Base-by-base conservation (phyloP, 441 rosid genomes). In the Adansonia rubrostipa region DNA sequence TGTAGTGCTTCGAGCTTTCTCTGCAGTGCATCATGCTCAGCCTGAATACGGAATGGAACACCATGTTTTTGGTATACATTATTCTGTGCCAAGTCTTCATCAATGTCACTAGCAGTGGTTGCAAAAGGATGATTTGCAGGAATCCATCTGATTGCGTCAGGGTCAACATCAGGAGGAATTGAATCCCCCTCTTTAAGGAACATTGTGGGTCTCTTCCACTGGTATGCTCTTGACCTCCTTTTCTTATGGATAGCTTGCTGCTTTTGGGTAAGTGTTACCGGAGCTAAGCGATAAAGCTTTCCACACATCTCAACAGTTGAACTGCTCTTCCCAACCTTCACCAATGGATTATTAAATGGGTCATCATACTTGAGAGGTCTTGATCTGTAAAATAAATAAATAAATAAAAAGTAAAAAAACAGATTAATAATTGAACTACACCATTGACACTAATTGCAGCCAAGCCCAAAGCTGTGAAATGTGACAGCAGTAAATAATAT, bases 111-210 rank as follows among this genome's bases (percentile, higher is more conserved):
- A 44, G 87, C 88, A 13, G 94, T 94, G 50, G 98, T 93, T 54
- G 99, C 97, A 85, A 96, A 96, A 28, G 99, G 99, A 81, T 96
- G 99, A 84, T 96, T 96, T 4, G 95, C 89, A 14, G 98, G 99
- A 84, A 96, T 96, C 98, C 98, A 96, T 84, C 99, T 88, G 77
- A 96, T 80, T 0, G 96, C 90, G 51, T 94, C 98, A 1, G 97
- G 97, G 77, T 94, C 98, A 58, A 93, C 92, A 82, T 96, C 97
- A 71, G 93, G 88, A 47, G 99, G 98, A 79, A 94, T 69, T 1
- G 88, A 81, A 80, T 96, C 97, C 58, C 97, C 99, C 86, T 96
- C 98, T 87, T 92, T 94, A 9, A 96, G 93, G 81, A 96, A 94
- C 5, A 91, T 71, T 6, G 97, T 88, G 19, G 98, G 99, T 75